Conservation (phyloP, 2,329 filamentous ascomycete species). For the Colletotrichum aenigma region DNA sequence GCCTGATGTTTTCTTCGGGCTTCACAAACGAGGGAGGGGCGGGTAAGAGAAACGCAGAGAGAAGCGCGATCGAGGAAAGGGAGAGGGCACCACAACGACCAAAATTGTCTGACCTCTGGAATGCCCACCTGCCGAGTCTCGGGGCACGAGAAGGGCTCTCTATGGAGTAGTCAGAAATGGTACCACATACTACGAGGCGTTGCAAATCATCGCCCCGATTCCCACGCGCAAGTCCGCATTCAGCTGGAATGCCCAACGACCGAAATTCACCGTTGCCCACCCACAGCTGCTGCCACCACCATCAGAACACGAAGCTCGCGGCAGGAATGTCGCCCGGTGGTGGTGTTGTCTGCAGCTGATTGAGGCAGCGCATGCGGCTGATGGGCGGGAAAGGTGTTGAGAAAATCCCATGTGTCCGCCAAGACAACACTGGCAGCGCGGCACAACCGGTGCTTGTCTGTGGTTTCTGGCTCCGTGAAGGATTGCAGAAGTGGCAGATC, state of each 20-base stretch:
- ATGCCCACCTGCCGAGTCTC: not conserved
- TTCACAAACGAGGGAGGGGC: not conserved
- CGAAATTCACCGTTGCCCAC: not conserved
- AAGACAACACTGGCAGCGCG: not conserved
- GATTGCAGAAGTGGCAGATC: not conserved
- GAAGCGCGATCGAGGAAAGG: not conserved
- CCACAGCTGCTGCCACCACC: not conserved
- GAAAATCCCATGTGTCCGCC: not conserved
- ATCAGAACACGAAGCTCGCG: not conserved
- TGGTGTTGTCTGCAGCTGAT: not conserved
- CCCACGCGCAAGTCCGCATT: not conserved
- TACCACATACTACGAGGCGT: not conserved
- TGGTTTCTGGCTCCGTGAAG: not conserved
- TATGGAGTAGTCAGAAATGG: not conserved
- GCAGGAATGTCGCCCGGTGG: not conserved
- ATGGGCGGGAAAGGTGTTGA: not conserved
- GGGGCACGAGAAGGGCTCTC: not conserved
- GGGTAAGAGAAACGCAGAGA: not conserved
- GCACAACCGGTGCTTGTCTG: not conserved
- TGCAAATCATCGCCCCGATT: not conserved
- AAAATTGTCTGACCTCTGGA: constrained; percentile 5
- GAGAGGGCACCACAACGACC: not conserved
- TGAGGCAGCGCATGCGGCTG: not conserved
- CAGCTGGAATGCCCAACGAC: constrained; percentile 1
- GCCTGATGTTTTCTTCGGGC: not conserved